Evolutionary conservation across 495 filamentous ascomycete genomes (phyloP), one percentile per base, ranked within the genome.

Genomic region (Umbilicaria muhlenbergii): DNA sequence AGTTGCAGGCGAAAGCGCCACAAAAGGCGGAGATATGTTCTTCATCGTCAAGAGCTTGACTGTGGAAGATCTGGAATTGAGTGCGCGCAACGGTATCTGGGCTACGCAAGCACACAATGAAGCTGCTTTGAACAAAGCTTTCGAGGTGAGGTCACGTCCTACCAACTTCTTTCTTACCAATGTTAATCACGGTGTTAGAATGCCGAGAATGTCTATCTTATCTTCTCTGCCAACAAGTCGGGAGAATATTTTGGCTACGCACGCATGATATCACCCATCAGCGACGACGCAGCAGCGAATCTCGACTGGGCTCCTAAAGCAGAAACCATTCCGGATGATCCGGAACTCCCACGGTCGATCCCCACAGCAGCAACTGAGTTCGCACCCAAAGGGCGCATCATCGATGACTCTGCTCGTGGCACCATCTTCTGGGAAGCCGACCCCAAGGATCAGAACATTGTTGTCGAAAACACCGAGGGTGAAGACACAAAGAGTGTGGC

Each of bases 391-490:
- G 91, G 91, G 32, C 76, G 81, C 36, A 88, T 98, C 52, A 89
- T 98, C 43, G 85, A 94, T 55, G 91, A 98, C 58, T 82, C 86
- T 18, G 84, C 80, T 1, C 78, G 91, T 16, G 91, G 87, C 0
- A 94, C 88, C 8, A 93, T 94, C 42, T 98, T 98, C 52, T 98
- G 91, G 91, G 91, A 98, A 56, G 83, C 83, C 4, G 82, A 88
- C 16, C 65, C 63, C 0, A 77, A 77, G 3, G 63, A 65, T n/a
- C 64, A 65, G 8, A 66, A 69, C 5, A 39, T 33, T 10, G 34
- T 45, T 10, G 34, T 45, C 34, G 61, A 64, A 18, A 48, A 46
- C 6, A 57, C 60, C 2, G 62, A 58, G 10, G 19, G 19, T 21
- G 19, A 21, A 21, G 59, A 57, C 12, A 49, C 48, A 1, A 61